Evolutionary conservation across 1,284 basidiomycete species (phyloP).

Genomic region (Moesziomyces sp.): DNA sequence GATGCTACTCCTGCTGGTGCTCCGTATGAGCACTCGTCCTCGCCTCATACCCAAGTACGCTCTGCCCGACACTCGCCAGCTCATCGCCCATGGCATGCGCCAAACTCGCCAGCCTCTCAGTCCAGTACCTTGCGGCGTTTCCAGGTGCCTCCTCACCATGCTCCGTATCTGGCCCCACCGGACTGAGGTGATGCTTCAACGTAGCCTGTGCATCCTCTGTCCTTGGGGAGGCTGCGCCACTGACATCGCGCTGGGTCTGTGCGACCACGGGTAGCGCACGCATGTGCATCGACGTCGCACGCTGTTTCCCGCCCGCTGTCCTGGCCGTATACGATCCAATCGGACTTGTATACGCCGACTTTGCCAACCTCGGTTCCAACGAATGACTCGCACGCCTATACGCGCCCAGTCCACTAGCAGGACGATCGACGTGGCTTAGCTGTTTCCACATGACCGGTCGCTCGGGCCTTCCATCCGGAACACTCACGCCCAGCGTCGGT

Average conservation of each 20-base stretch:
- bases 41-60: no score
- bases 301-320: conserved; percentile 21
- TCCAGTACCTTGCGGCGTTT: conserved; percentile 32
- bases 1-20: no score
- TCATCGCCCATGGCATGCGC: conserved; percentile 45
- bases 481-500: conserved; percentile 20
- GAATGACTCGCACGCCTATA: conserved; percentile 31
- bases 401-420: neutral
- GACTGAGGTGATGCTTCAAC: conserved; percentile 27
- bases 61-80: conserved; percentile 7
- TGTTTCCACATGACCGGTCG: conserved; percentile 30
- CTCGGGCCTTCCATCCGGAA: conserved; percentile 12
- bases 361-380: conserved; percentile 11
- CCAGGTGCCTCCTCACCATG: conserved; percentile 19
- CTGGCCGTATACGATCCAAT: conserved; percentile 26
- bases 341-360: conserved; percentile 25
- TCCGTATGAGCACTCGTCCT: no score
- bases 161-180: no score
- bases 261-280: conserved; percentile 19
- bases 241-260: conserved; percentile 22
- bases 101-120: conserved; percentile 30
- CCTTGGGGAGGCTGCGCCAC: conserved; percentile 37
- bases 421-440: conserved; percentile 1
- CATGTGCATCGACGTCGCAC: conserved; percentile 23
- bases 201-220: conserved; percentile 16